These are phyloP conservation scores for Chrysosphaeria jannelii DNA, from an alignment of 2,329 filamentous ascomycete species.

Conservation along the genomic window DNA sequence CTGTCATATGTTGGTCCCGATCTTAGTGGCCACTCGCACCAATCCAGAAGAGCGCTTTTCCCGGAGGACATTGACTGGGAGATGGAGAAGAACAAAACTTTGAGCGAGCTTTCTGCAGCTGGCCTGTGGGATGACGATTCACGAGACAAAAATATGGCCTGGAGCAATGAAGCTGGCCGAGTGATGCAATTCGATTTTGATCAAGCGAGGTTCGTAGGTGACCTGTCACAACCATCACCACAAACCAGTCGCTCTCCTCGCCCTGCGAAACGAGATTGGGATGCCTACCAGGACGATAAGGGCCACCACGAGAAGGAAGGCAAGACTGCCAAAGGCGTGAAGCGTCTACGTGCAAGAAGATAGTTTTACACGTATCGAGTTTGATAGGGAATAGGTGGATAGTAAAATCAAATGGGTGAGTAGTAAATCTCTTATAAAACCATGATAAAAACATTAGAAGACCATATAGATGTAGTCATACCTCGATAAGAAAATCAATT, in stretches of 20 bases:
- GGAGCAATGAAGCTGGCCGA: slow-evolving; percentile 1
- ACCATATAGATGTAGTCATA: not conserved
- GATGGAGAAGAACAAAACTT: not conserved
- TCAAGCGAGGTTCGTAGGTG: not conserved
- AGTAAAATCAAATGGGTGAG: too few species aligned
- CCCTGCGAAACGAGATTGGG: too few species aligned
- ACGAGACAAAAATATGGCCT: not conserved
- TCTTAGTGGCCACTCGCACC: not conserved
- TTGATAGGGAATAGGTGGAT: too few species aligned
- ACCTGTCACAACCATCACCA: too few species aligned
- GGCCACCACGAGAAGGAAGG: slow-evolving; percentile 1
- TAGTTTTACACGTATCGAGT: too few species aligned
- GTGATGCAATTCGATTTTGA: slow-evolving; percentile 2
- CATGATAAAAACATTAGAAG: not conserved
- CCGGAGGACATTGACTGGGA: not conserved
- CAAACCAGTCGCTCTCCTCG: too few species aligned
- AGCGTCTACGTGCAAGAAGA: too few species aligned
- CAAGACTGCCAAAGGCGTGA: too few species aligned
- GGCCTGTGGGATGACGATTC: not conserved
- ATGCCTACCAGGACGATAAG: too few species aligned
- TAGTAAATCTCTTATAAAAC: too few species aligned
- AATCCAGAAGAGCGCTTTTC: not conserved
- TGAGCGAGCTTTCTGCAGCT: not conserved
- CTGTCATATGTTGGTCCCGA: slow-evolving; percentile 1
- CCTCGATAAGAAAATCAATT: too few species aligned